These are phyloP conservation scores for Pilatotrama ljubarskyi DNA, from an alignment of 768 basidiomycete genomes.

Conservation along the genomic window DNA sequence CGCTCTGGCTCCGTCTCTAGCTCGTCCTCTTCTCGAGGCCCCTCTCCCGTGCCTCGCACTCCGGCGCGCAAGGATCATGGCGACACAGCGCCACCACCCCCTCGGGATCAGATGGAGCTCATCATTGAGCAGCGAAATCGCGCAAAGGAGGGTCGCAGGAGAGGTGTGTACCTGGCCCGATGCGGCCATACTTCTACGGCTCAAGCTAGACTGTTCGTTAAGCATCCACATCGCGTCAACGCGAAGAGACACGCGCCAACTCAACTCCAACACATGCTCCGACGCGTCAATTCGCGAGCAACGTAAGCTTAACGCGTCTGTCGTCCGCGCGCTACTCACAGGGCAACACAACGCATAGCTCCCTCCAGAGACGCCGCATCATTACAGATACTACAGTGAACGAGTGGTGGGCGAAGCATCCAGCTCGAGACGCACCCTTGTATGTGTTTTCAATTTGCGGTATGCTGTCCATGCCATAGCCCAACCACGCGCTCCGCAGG, in stretches of 20 bases:
- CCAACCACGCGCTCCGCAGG: conserved; percentile 14
- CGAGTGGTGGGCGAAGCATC: conserved; percentile 31
- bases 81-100: conserved; percentile 54
- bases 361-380: conserved; percentile 29
- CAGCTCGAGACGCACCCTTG: conserved; percentile 18
- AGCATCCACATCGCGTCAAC: conserved; percentile 27
- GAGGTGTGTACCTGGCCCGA: conserved; percentile 42
- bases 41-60: conserved; percentile 49
- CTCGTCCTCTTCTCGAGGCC: conserved; percentile 37
- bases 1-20: conserved; percentile 50
- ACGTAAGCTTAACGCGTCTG: conserved; percentile 49
- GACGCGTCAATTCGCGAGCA: conserved; percentile 10
- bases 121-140: conserved; percentile 70
- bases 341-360: conserved; percentile 3
- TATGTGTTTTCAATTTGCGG: background rate
- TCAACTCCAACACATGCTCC: conserved; percentile 9
- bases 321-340: conserved; percentile 13
- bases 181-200: background rate
- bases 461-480: background rate
- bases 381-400: conserved; percentile 32
- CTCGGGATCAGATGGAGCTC: conserved; percentile 74
- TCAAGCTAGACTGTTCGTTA: background rate
- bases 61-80: conserved; percentile 65
- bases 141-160: conserved; percentile 47
- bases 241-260: conserved; percentile 26